Evolutionary conservation across 2,329 filamentous ascomycete genomes (phyloP).

Genomic region (Exutisphaerella laricina): DNA sequence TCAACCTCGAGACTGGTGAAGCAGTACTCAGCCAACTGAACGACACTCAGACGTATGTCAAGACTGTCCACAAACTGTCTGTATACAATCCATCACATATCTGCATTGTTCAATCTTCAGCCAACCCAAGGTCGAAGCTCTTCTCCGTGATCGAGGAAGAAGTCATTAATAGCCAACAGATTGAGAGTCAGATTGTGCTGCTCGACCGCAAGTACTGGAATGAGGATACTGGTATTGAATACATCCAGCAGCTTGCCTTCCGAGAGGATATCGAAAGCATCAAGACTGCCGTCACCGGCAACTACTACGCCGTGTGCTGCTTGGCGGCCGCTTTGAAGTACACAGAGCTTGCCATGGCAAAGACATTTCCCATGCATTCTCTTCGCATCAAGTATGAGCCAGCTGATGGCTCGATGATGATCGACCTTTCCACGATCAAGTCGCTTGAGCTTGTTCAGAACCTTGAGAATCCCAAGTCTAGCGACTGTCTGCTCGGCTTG

Average conservation of each 20-base stretch:
- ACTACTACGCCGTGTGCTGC: conserved; percentile 78
- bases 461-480: conserved; percentile 68
- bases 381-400: conserved; percentile 81
- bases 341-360: conserved; percentile 63
- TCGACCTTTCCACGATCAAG: conserved; percentile 80
- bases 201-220: conserved; percentile 80
- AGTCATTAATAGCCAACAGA: conserved; percentile 52
- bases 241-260: conserved; percentile 73
- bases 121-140: conserved; percentile 66
- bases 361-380: conserved; percentile 70
- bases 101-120: conserved; percentile 68
- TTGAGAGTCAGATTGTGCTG: conserved; percentile 52
- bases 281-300: conserved; percentile 72
- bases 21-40: conserved; percentile 83
- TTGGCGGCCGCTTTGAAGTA: conserved; percentile 86
- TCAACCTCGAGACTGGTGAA: conserved; percentile 81
- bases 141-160: conserved; percentile 64
- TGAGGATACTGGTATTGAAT: conserved; percentile 69
- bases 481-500: conserved; percentile 75
- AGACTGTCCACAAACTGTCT: conserved; percentile 78
- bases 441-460: conserved; percentile 91
- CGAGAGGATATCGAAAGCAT: conserved; percentile 73
- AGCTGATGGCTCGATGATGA: conserved; percentile 91
- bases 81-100: conserved; percentile 76
- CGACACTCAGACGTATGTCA: conserved; percentile 86